phyloP scores from a whole-genome alignment of 2,329 filamentous ascomycete genomes.

The Pseudogymnoascus sp. region DNA sequence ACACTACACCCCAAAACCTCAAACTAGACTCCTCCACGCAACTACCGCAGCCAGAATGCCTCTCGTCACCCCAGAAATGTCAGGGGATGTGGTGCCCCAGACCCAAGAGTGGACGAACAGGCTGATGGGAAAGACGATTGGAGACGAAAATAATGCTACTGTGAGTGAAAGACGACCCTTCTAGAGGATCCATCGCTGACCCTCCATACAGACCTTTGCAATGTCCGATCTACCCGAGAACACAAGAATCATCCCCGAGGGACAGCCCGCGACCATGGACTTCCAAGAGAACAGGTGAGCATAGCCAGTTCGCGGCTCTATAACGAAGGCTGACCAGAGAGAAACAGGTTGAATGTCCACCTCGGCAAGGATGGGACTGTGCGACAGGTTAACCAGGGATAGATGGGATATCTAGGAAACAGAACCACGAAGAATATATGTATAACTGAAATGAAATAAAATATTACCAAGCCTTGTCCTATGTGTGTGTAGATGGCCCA shows the following conservation, averaged over 20 bases:
- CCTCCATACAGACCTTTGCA: background rate
- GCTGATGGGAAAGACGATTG: background rate
- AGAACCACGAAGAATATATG: background rate
- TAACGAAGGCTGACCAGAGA: background rate
- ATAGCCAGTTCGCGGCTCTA: background rate
- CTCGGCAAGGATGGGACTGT: background rate
- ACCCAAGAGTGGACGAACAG: conserved; percentile 1
- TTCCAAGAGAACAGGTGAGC: background rate
- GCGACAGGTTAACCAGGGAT: background rate
- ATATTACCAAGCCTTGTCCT: background rate
- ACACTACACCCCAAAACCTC: background rate
- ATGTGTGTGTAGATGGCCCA: background rate
- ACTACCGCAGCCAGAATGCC: background rate
- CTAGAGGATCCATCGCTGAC: background rate
- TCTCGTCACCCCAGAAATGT: background rate
- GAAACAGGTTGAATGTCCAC: background rate
- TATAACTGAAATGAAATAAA: background rate
- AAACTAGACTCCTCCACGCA: background rate
- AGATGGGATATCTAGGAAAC: background rate
- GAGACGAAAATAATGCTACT: background rate
- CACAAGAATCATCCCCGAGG: background rate
- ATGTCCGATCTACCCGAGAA: background rate
- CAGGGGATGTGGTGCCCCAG: conserved; percentile 1
- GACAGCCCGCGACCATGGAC: background rate
- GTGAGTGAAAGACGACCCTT: background rate